phyloP scores from a whole-genome alignment of 108 stramenopile species.

The Cyclotella atomus region DNA sequence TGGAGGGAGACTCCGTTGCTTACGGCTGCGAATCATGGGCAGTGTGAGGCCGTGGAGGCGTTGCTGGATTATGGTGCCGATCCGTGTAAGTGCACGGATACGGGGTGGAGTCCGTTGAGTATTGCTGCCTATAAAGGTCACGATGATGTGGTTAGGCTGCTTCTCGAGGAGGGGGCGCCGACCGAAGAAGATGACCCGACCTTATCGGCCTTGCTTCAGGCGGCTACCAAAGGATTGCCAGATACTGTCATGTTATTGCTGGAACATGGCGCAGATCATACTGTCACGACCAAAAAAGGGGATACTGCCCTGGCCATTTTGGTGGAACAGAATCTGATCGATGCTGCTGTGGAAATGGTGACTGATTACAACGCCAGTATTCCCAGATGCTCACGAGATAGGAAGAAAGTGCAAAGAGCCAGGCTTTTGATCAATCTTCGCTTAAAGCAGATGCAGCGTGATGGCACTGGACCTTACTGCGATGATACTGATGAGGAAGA shows the following conservation, averaged over 20 bases:
- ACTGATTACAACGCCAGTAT: constrained; percentile 91
- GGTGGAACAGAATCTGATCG: constrained; percentile 91
- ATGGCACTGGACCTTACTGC: constrained; percentile 65
- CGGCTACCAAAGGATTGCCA: constrained; percentile 89
- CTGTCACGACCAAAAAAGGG: constrained; percentile 93
- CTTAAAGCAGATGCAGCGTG: constrained; percentile 79
- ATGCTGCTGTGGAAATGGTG: constrained; percentile 93
- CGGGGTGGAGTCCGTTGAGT: constrained; percentile 91
- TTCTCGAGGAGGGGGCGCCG: constrained; percentile 85
- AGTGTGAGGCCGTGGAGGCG: constrained; percentile 78
- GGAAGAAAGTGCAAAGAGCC: constrained; percentile 91
- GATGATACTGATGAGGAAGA: constrained; percentile 56
- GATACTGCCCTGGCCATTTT: constrained; percentile 91
- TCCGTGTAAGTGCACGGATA: constrained; percentile 90
- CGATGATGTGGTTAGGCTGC: constrained; percentile 84
- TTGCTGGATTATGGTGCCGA: constrained; percentile 82
- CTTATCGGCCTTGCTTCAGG: constrained; percentile 84
- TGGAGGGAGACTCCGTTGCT: constrained; percentile 91
- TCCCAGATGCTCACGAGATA: constrained; percentile 88
- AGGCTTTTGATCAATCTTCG: constrained; percentile 86
- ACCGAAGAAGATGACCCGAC: constrained; percentile 94
- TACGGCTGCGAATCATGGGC: constrained; percentile 90
- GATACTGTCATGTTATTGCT: constrained; percentile 86
- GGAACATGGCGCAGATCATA: constrained; percentile 87
- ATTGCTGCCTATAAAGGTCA: constrained; percentile 94